phyloP scores from a whole-genome alignment of 805 yeast species.

The Barnettozyma sucrosica region DNA sequence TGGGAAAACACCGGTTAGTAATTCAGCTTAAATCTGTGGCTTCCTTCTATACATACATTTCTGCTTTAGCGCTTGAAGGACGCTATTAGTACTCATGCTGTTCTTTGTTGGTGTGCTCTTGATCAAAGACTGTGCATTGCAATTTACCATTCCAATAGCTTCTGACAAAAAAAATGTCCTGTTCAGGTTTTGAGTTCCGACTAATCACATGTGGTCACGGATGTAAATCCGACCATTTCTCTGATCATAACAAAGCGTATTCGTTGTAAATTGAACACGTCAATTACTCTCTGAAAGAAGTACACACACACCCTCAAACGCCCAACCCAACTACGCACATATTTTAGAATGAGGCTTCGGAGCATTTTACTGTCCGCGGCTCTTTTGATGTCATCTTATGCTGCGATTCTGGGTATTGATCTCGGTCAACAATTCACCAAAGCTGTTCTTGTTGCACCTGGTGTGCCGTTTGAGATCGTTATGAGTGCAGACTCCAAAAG shows the following conservation, averaged over 20 bases:
- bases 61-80: conserved; percentile 22
- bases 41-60: conserved; percentile 15
- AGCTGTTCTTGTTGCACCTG: conserved; percentile 86
- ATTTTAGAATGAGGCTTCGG: conserved; percentile 5
- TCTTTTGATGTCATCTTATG: conserved; percentile 24
- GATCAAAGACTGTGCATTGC: not conserved
- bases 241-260: not conserved
- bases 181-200: not conserved
- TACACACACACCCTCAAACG: not conserved
- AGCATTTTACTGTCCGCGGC: conserved; percentile 6
- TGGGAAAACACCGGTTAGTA: not conserved
- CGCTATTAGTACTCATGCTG: conserved; percentile 20
- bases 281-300: not conserved
- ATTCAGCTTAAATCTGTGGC: not conserved
- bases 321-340: not conserved
- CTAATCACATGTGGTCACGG: not conserved
- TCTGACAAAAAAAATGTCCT: too few relatives aligned
- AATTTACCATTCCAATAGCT: too few relatives aligned
- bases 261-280: not conserved
- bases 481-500: conserved; percentile 88
- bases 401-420: conserved; percentile 83
- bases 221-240: not conserved
- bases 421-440: conserved; percentile 84
- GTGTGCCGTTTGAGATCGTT: conserved; percentile 80
- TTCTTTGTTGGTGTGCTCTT: not conserved